Percentiles rank a stretch among this genome's conserved stretches.
These are phyloP conservation scores for Whalleya microplaca DNA, from an alignment of 2,329 filamentous ascomycete genomes.

Conservation along the genomic window DNA sequence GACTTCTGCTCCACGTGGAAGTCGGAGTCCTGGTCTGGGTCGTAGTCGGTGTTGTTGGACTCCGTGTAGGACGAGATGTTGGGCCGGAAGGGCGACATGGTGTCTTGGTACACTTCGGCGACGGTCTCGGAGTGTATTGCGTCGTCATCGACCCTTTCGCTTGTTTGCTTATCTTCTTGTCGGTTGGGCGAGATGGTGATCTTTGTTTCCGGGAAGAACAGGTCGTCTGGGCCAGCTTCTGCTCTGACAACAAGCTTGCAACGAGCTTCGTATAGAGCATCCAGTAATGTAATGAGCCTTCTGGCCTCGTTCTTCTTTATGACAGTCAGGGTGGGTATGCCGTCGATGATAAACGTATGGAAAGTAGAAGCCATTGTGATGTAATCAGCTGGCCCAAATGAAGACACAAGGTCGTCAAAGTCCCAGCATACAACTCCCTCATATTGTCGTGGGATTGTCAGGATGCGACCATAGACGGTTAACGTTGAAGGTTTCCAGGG, in stretches of 20 bases:
- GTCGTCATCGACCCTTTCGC: conserved; percentile 45
- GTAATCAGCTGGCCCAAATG: conserved; percentile 80
- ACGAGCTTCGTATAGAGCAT: conserved; percentile 80
- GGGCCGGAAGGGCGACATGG: conserved; percentile 75
- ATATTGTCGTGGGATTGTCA: conserved; percentile 62
- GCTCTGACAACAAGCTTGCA: conserved; percentile 76
- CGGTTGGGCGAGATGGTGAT: conserved; percentile 7
- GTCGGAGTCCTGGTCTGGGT: conserved; percentile 61
- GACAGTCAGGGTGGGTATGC: conserved; percentile 68
- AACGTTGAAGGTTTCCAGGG: conserved; percentile 50
- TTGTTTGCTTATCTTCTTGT: conserved; percentile 41
- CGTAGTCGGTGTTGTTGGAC: conserved; percentile 50
- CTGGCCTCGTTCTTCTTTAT: conserved; percentile 80
- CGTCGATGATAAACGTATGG: conserved; percentile 75
- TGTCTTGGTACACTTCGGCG: conserved; percentile 78
- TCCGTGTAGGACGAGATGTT: conserved; percentile 71
- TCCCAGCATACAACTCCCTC: conserved; percentile 65
- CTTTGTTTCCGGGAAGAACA: conserved; percentile 73
- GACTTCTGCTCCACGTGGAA: conserved; percentile 47
- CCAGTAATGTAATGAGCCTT: conserved; percentile 78
- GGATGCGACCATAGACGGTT: conserved; percentile 65
- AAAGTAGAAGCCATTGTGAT: conserved; percentile 79
- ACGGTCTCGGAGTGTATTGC: conserved; percentile 67
- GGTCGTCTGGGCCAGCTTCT: conserved; percentile 67
- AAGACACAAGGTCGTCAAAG: conserved; percentile 69